These are phyloP conservation scores for Apophysomyces sp. DNA, from an alignment of 371 early-diverging fungal genomes.

Conservation along the genomic window DNA sequence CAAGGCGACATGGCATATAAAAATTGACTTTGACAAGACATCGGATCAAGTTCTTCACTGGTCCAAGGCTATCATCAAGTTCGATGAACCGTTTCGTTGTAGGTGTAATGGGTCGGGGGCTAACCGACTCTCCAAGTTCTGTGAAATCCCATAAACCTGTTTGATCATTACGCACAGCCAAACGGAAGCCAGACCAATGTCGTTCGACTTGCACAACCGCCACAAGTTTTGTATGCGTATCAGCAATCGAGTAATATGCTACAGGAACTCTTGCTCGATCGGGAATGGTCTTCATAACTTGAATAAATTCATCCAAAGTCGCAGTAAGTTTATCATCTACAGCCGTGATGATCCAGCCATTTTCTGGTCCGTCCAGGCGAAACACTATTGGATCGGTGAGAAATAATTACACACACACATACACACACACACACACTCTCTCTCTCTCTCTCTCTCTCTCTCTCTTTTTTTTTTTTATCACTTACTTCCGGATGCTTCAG, in stretches of 20 bases:
- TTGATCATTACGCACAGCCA: constrained; percentile 75
- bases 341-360: constrained; percentile 77
- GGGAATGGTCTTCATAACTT: constrained; percentile 73
- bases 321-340: constrained; percentile 76
- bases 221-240: constrained; percentile 71
- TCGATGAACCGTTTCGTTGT: constrained; percentile 56
- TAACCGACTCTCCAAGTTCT: constrained; percentile 43
- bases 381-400: constrained; percentile 48
- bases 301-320: constrained; percentile 72
- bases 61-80: constrained; percentile 56
- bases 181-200: constrained; percentile 78
- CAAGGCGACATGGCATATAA: constrained; percentile 66
- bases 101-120: constrained; percentile 44
- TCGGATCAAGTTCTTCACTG: constrained; percentile 59
- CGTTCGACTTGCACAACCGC: constrained; percentile 75
- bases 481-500: constrained; percentile 56
- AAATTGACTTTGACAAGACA: constrained; percentile 66
- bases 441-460: too few relatives aligned
- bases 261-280: constrained; percentile 78
- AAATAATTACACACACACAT: background rate
- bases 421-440: too few relatives aligned
- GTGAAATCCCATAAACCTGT: constrained; percentile 83
- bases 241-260: constrained; percentile 79
- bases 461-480: too few relatives aligned
- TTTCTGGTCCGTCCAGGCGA: constrained; percentile 74